These are phyloP conservation scores for Clarireedia paspali DNA, from an alignment of 2,329 filamentous ascomycete genomes.

Conservation along the genomic window DNA sequence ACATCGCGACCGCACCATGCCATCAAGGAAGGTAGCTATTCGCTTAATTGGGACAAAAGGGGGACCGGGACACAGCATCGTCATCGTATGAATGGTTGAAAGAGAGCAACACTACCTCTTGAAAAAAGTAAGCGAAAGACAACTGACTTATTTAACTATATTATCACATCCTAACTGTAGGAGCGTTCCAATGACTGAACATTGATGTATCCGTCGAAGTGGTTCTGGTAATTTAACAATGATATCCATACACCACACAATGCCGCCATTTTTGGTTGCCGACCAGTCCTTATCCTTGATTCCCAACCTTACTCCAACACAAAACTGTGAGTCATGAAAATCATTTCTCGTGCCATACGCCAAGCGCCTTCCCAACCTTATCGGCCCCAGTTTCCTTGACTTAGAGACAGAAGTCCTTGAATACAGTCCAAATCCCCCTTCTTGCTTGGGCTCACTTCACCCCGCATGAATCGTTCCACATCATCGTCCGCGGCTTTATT, in stretches of 20 bases:
- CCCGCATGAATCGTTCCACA: constrained; percentile 66
- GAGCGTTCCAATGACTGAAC: not conserved
- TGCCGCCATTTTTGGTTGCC: not conserved
- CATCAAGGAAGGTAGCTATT: not conserved
- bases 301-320: constrained; percentile 5
- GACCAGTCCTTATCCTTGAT: not conserved
- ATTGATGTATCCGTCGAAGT: constrained; percentile 1
- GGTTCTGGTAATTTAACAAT: not conserved
- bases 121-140: no score
- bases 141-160: no score
- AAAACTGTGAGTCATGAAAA: constrained; percentile 4
- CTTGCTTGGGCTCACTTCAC: constrained; percentile 59
- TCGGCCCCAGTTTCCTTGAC: constrained; percentile 78
- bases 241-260: constrained; percentile 1
- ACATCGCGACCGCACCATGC: constrained; percentile 25
- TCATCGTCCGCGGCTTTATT: constrained; percentile 43
- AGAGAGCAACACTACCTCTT: no score
- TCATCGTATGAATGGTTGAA: no score
- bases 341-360: constrained; percentile 2
- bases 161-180: not conserved
- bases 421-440: constrained; percentile 81
- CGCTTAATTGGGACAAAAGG: no score
- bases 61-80: no score
- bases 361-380: constrained; percentile 9
- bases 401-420: constrained; percentile 79